Evolutionary conservation across 306 rosid genomes (phyloP).

Genomic region (Lagenaria siceraria): DNA sequence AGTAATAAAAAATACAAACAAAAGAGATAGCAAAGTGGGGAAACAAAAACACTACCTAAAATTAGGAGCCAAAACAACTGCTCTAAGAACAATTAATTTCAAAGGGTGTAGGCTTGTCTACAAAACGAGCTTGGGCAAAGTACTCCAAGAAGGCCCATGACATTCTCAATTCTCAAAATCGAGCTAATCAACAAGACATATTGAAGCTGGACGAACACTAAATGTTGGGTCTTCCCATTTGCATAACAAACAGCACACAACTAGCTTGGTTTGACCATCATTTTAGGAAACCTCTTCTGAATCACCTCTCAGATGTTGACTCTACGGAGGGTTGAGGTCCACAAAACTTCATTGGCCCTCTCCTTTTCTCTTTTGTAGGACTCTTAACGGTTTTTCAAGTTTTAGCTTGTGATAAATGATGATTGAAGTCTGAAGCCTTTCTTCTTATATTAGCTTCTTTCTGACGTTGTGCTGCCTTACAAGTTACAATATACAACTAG

Average conservation of each 20-base stretch:
- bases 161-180: not conserved
- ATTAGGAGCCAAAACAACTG: not conserved
- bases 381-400: not conserved
- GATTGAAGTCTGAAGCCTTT: not conserved
- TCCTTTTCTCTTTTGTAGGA: not conserved
- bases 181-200: not conserved
- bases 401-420: slow-evolving; percentile 6
- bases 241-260: not conserved
- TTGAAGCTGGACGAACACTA: not conserved
- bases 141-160: not conserved
- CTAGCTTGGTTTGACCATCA: not conserved
- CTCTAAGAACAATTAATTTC: not conserved
- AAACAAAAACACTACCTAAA: not conserved
- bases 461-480: not conserved
- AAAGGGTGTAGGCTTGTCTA: not conserved
- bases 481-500: not conserved
- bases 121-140: not conserved
- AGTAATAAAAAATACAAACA: too few relatives aligned
- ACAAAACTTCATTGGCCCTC: not conserved
- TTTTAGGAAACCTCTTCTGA: not conserved
- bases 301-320: not conserved
- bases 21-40: not conserved
- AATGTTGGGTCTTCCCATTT: not conserved
- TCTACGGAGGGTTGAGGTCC: not conserved
- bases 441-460: not conserved